Percentiles rank a stretch among this genome's conserved stretches.
These are phyloP conservation scores for Metschnikowia hibisci DNA, from an alignment of 805 yeast species.

Conservation along the genomic window DNA sequence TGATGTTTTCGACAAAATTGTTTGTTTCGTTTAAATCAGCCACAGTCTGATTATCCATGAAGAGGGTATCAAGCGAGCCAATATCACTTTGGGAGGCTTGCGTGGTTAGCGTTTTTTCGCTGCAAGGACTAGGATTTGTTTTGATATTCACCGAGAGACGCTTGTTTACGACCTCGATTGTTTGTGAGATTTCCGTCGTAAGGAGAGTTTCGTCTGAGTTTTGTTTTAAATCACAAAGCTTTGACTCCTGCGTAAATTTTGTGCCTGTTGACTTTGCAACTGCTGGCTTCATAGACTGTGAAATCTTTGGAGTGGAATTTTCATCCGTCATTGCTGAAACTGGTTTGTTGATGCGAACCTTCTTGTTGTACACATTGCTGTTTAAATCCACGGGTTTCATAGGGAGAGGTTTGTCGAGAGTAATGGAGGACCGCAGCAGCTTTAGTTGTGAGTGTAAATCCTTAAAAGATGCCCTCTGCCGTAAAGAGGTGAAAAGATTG, in stretches of 20 bases:
- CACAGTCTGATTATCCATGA: slow-evolving; percentile 6
- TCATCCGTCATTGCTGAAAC: neutral
- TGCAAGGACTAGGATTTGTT: slow-evolving; percentile 9
- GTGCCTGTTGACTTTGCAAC: neutral
- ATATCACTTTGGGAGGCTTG: slow-evolving; percentile 8
- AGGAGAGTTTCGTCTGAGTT: neutral
- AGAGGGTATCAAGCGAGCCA: slow-evolving; percentile 8
- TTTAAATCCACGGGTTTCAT: slow-evolving; percentile 1
- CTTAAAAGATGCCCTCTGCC: slow-evolving; percentile 10
- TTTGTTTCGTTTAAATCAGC: neutral
- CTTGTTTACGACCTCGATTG: neutral
- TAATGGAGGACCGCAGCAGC: slow-evolving; percentile 1
- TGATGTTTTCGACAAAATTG: neutral
- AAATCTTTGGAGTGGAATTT: too few relatives aligned
- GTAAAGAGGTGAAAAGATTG: slow-evolving; percentile 9
- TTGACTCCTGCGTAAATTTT: too few relatives aligned
- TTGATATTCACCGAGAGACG: slow-evolving; percentile 7
- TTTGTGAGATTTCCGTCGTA: neutral
- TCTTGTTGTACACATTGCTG: neutral
- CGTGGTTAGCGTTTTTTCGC: slow-evolving; percentile 14
- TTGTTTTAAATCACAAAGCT: neutral
- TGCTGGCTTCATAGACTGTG: too few relatives aligned
- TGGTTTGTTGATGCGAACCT: neutral
- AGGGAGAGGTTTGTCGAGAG: slow-evolving; percentile 2
- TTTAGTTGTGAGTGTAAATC: slow-evolving; percentile 7